Percentiles rank a stretch among this genome's conserved stretches.
Conservation (phyloP, 108 stramenopile genomes). For the Pseudonitzschia multistriata region DNA sequence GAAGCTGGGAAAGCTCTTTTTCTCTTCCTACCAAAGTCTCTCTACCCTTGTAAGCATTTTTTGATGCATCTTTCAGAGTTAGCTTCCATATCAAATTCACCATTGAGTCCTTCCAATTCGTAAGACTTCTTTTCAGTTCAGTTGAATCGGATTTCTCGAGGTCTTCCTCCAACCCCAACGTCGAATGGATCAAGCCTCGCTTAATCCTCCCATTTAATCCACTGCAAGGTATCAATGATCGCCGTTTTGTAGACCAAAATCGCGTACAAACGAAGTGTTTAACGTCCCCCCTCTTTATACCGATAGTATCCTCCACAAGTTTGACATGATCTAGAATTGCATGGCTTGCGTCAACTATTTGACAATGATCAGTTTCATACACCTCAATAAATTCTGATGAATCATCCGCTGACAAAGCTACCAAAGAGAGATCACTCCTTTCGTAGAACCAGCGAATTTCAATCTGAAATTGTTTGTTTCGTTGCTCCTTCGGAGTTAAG, state of each 20-base stretch:
- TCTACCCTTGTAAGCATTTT: slow-evolving; percentile 49
- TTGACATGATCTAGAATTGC: slow-evolving; percentile 40
- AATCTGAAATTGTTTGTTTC: slow-evolving; percentile 26
- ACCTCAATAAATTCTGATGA: slow-evolving; percentile 50
- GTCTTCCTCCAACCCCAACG: neutral
- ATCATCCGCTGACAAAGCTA: slow-evolving; percentile 12
- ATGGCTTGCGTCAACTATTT: slow-evolving; percentile 31
- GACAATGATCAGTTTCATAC: slow-evolving; percentile 77
- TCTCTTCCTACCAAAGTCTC: slow-evolving; percentile 54
- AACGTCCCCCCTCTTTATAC: slow-evolving; percentile 38
- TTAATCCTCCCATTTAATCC: slow-evolving; percentile 37
- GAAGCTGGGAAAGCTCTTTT: slow-evolving; percentile 55
- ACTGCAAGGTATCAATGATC: slow-evolving; percentile 75
- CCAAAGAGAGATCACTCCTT: slow-evolving; percentile 53
- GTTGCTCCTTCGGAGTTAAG: neutral
- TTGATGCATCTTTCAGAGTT: slow-evolving; percentile 71
- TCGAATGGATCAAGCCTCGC: slow-evolving; percentile 44
- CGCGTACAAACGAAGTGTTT: slow-evolving; percentile 59
- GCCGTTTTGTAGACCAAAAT: slow-evolving; percentile 73
- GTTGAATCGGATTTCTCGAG: neutral
- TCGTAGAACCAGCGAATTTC: slow-evolving; percentile 84
- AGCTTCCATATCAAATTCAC: slow-evolving; percentile 57
- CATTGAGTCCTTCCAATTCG: slow-evolving; percentile 56
- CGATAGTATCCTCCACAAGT: slow-evolving; percentile 18
- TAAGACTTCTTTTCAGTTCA: neutral